Evolutionary conservation across 1,139 yeast species (phyloP), one percentile per base, ranked within the genome.

Genomic region (Zygoascus hellenicus): DNA sequence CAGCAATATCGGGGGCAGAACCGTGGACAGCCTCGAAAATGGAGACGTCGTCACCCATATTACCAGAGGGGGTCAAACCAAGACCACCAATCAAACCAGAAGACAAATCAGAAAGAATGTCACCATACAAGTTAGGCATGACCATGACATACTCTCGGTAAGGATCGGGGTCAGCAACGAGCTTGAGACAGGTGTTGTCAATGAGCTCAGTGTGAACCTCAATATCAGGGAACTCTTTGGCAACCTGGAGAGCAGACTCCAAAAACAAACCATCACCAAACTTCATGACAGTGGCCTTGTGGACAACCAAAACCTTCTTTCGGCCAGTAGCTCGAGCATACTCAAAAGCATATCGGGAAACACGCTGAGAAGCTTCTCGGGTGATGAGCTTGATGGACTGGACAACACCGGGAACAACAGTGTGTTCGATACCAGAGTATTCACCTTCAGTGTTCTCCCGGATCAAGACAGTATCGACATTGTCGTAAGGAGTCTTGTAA

Each of bases 391-490:
- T 92, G 74, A 92, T 92, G 54, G 96, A 87, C 75, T 92, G 97
- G 49, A 92, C 97, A 49, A 92, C 97, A 64, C 98, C 98, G 56
- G 97, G 97, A 50, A 89, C 95, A 56, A 92, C 90, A 56, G 90
- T 85, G 76, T 92, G 98, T 76, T 92, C 98, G 60, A 92, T 90
- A 72, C 98, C 98, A 38, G 97, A 89, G 76, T 92, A 92, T 74
- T 92, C 98, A 73, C 97, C 98, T 74, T 92, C 98, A 61, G 98
- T 92, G 80, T 92, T 92, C 75, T 92, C 98, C 78, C 98, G 88
- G 70, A 92, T 89, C 66, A 92, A 78, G 45, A 92, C 97, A 55
- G 96, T 84, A 73, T 92, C 95, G 57, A 92, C 97, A 67, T 87
- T 78, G 61, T 87, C 84, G 75, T 90, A 92, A 43, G 97, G 95